These are phyloP conservation scores for Lachnum nothofagi DNA, from an alignment of 2,329 filamentous ascomycete species.

Conservation along the genomic window DNA sequence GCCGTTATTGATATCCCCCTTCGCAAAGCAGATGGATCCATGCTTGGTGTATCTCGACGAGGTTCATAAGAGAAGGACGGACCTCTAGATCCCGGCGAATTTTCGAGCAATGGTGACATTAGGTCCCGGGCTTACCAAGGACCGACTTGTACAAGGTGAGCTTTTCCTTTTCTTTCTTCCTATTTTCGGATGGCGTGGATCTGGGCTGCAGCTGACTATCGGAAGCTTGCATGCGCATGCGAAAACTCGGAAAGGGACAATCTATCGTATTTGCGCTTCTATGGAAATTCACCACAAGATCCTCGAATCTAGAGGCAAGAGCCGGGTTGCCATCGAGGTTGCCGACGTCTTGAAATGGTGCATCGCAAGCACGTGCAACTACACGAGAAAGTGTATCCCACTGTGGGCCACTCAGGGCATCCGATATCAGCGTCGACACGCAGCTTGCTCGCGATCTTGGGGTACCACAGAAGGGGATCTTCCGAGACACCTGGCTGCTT, in stretches of 20 bases:
- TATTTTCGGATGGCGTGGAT: neutral
- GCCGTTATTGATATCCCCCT: slow-evolving; percentile 53
- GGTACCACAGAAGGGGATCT: neutral
- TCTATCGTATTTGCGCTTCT: slow-evolving; percentile 57
- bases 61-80: slow-evolving; percentile 64
- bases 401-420: slow-evolving; percentile 58
- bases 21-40: slow-evolving; percentile 46
- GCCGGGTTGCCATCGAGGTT: slow-evolving; percentile 38
- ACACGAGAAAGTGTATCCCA: slow-evolving; percentile 45
- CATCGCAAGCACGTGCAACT: slow-evolving; percentile 51
- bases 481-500: slow-evolving; percentile 30
- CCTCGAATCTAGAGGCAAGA: slow-evolving; percentile 19
- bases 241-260: slow-evolving; percentile 62
- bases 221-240: slow-evolving; percentile 65
- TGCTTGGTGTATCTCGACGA: slow-evolving; percentile 69
- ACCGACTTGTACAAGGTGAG: slow-evolving; percentile 62
- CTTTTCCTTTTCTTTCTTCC: no score
- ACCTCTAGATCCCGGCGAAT: slow-evolving; percentile 54
- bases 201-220: slow-evolving; percentile 2
- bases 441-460: neutral
- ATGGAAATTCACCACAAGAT: slow-evolving; percentile 56
- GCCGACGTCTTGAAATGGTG: slow-evolving; percentile 55
- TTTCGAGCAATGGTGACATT: slow-evolving; percentile 65
- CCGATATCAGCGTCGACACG: slow-evolving; percentile 39
- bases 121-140: slow-evolving; percentile 61